Evolutionary conservation across 1,139 yeast genomes (phyloP), one percentile per base, ranked within the genome.

Genomic region (Debaryomycetaceae sp.): DNA sequence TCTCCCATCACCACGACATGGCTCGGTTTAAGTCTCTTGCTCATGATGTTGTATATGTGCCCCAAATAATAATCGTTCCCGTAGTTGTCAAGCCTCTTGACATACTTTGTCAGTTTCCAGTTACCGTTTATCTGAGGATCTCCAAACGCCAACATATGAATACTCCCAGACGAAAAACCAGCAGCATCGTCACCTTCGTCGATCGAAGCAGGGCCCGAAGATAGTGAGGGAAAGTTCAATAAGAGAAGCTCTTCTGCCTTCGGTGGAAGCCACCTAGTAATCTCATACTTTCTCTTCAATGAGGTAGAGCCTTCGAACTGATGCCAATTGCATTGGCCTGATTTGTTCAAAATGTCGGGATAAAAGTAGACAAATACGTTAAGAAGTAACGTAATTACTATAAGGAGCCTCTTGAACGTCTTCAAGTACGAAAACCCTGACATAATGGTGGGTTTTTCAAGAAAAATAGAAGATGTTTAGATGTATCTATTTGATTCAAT

Each of bases 101-200:
- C 73, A 56, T 84, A 82, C n/a, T 84, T 79, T 1, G 95, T 85
- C 41, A 72, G 69, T 8, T 77, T 77, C 85, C 88, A 83, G 51
- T 83, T 80, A 1, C 98, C 98, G 50, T 91, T 86, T 62, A 93
- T 90, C 65, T 93, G 99, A 0, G 99, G 99, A 60, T 93, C 99
- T 8, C 98, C 99, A 63, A 90, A 85, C 3, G 96, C 85, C 54
- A 90, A 64, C 70, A 86, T 67, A 49, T 79, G 80, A 47, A 86
- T 76, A 34, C 36, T 14, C 27, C 45, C 41, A 24, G 42, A 41
- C 8, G 51, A 51, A 36, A 49, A 41, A 34, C 53, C 43, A 24
- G 46, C 42, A 9, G 45, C 47, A n/a, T 56, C 52, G 8, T 47
- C 52, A 1, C 51, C 37, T 13, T 40, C 41, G 5, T 47, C 54